Evolutionary conservation across 2,329 filamentous ascomycete genomes (phyloP), one percentile per base, ranked within the genome.

Genomic region (Botryotinia narcissicola): DNA sequence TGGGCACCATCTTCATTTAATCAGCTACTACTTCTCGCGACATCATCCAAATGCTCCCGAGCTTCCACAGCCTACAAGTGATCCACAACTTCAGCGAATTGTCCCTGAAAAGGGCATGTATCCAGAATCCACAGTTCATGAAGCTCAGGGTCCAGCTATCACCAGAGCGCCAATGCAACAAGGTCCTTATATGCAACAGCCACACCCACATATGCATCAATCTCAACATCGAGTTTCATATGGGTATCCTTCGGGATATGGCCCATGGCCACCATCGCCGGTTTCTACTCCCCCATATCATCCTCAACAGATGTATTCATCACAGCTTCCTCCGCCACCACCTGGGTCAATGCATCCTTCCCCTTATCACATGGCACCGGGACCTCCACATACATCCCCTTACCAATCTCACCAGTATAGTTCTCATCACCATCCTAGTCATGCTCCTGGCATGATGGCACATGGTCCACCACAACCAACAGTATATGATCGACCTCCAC

Each of bases 71-170:
- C 96, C 96, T 0, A 93, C 92, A 64, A 91, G 88, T 46, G 96
- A 99, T 80, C 90, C 93, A 8, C 84, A 87, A 35, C 86, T 99
- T 70, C 90, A 94, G 78, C 89, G 93, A 80, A 96, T 99, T 75
- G 86, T 93, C 3, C 95, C 95, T 0, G 88, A 91, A 63, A 98
- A 97, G 86, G 95, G 95, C 81, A 94, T 98, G 89, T 99, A 99
- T 82, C 96, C 96, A 0, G 96, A 99, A 83, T 97, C 95, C 1
- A 97, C 94, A 63, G 90, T 98, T 78, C 93, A 94, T 80, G 95
- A 98, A 75, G 92, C 92, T 81, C 92, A 91, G 74, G 90, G 94
- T 22, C 93, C 95, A 20, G 91, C 93, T 4, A 89, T 97, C 57
- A 95, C 94, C 20, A 89, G 94, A 77, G 89, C 92, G 0, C 94